phyloP scores from a whole-genome alignment of 1,284 basidiomycete species.

The Ceratobasidium sp. region DNA sequence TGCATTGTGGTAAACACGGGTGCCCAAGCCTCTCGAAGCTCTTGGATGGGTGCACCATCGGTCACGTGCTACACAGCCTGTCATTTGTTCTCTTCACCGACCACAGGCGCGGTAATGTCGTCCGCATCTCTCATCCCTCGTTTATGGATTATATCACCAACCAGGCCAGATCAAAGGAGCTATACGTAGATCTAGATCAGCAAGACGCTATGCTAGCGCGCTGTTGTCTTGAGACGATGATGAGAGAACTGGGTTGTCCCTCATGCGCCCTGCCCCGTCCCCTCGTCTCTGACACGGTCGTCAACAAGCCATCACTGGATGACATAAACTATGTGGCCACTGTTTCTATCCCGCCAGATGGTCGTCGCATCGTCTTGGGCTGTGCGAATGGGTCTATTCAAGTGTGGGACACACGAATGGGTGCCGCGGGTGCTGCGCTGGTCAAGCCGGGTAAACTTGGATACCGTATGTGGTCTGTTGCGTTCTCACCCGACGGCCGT shows the following conservation, averaged over 20 bases:
- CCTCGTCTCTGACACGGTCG: no score
- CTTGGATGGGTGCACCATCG: background rate
- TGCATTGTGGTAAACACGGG: no score
- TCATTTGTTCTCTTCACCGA: slow-evolving; percentile 31
- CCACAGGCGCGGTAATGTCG: background rate
- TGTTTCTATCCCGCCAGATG: no score
- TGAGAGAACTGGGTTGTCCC: background rate
- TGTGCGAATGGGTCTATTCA: no score
- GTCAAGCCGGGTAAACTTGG: no score
- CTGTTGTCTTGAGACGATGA: slow-evolving; percentile 22
- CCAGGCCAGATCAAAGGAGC: slow-evolving; percentile 6
- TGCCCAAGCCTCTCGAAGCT: background rate
- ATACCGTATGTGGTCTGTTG: background rate
- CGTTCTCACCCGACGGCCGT: background rate
- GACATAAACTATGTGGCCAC: no score
- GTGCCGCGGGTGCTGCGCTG: no score
- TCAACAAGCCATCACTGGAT: no score
- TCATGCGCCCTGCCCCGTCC: no score
- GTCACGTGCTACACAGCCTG: slow-evolving; percentile 4
- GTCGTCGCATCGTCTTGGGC: no score
- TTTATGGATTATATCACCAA: slow-evolving; percentile 39
- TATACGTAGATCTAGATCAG: slow-evolving; percentile 4
- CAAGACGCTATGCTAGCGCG: slow-evolving; percentile 14
- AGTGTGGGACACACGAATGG: no score
- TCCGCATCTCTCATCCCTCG: slow-evolving; percentile 37